Percentiles rank a stretch among this genome's conserved stretches.
These are phyloP conservation scores for Telfairia occidentalis DNA, from an alignment of 331 rosid species.

Conservation along the genomic window DNA sequence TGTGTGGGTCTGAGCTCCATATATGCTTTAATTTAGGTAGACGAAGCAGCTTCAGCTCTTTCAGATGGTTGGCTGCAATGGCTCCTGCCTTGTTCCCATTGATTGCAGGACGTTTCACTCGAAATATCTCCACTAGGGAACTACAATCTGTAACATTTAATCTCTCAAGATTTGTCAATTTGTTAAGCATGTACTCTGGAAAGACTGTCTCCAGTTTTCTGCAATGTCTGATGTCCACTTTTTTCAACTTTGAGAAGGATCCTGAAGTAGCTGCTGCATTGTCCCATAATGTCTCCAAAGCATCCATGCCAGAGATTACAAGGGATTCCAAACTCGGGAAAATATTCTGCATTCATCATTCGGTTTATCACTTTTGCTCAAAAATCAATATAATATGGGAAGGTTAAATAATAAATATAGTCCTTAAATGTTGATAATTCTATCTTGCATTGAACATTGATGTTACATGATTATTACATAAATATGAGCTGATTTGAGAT, in stretches of 20 bases:
- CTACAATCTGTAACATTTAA: constrained; percentile 8
- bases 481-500: background rate
- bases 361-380: background rate
- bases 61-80: constrained; percentile 4
- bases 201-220: constrained; percentile 19
- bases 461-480: background rate
- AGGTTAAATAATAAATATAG: background rate
- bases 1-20: constrained; percentile 20
- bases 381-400: background rate
- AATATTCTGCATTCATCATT: constrained; percentile 9
- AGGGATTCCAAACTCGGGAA: constrained; percentile 37
- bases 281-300: constrained; percentile 31
- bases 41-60: constrained; percentile 1
- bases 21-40: constrained; percentile 22
- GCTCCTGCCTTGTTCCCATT: background rate
- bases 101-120: background rate
- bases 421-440: background rate
- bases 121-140: constrained; percentile 16
- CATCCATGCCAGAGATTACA: constrained; percentile 25
- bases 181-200: constrained; percentile 23
- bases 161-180: constrained; percentile 7
- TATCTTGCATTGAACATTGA: background rate
- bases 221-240: constrained; percentile 28
- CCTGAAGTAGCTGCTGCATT: background rate
- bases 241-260: constrained; percentile 29